Evolutionary conservation across 257 asterid genomes (phyloP).

Genomic region (Solanum piurae): DNA sequence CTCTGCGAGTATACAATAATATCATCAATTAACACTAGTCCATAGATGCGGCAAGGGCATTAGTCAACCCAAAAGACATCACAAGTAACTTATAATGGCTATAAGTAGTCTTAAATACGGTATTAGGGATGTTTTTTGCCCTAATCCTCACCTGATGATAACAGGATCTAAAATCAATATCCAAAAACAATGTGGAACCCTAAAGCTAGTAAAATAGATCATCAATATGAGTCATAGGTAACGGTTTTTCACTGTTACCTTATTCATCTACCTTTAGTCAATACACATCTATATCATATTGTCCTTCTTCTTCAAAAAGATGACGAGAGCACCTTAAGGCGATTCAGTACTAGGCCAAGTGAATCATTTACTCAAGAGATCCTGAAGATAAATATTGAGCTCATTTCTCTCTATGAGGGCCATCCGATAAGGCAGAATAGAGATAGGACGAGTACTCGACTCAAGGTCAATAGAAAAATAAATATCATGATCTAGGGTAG

Average conservation of each 20-base stretch:
- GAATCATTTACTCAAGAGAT: not conserved
- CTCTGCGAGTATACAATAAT: not conserved
- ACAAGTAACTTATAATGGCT: not conserved
- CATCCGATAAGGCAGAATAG: not conserved
- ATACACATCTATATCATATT: not conserved
- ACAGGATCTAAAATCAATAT: not conserved
- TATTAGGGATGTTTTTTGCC: not conserved
- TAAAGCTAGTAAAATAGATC: not conserved
- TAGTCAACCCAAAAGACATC: not conserved
- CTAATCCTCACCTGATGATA: not conserved
- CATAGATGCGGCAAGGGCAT: not conserved
- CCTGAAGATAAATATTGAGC: not conserved
- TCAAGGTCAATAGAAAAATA: not conserved
- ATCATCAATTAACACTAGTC: not conserved
- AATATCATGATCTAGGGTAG: not conserved
- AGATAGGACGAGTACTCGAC: not conserved
- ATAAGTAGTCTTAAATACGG: not conserved
- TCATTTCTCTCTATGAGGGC: not conserved
- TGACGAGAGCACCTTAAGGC: not conserved
- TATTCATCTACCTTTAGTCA: not conserved
- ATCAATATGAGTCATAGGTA: not conserved
- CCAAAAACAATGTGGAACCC: not conserved
- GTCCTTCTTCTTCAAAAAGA: not conserved
- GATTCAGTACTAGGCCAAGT: not conserved
- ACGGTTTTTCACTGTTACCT: not conserved